A percentile compares a stretch with the other conserved stretches of the same genome.
Evolutionary conservation across 2,329 filamentous ascomycete genomes (phyloP).

Genomic region (Xylaria sp.): DNA sequence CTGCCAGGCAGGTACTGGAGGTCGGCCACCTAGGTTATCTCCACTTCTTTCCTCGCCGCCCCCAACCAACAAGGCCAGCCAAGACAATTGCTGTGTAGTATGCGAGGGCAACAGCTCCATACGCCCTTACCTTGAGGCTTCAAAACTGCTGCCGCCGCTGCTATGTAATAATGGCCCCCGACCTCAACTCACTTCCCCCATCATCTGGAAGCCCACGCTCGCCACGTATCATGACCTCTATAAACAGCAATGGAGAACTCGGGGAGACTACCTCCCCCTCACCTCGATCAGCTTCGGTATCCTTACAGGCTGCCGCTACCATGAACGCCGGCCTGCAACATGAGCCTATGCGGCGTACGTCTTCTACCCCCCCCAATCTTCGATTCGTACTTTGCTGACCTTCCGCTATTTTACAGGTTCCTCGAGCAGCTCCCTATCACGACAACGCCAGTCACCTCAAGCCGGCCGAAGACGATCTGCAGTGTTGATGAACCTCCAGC

Average conservation of each 20-base stretch:
- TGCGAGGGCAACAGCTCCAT: no score
- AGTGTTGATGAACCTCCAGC: conserved; percentile 72
- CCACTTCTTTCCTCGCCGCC: background rate
- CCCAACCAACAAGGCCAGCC: background rate
- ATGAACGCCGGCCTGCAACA: conserved; percentile 77
- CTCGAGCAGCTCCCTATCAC: conserved; percentile 56
- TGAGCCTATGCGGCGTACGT: conserved; percentile 61
- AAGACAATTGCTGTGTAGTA: background rate
- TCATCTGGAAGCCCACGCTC: conserved; percentile 43
- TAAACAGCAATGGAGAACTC: conserved; percentile 35
- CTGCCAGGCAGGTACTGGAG: no score
- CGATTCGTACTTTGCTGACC: conserved; percentile 1
- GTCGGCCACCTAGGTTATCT: no score
- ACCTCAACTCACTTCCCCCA: conserved; percentile 62
- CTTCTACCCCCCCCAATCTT: conserved; percentile 3
- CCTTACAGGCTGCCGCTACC: conserved; percentile 74
- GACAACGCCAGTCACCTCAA: conserved; percentile 49
- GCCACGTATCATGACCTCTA: conserved; percentile 43
- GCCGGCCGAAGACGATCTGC: conserved; percentile 65
- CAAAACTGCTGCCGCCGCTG: background rate
- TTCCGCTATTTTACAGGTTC: conserved; percentile 42
- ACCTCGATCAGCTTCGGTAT: conserved; percentile 67
- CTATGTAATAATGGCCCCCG: conserved; percentile 55
- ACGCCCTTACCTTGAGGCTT: no score
- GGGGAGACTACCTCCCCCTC: conserved; percentile 61